A percentile compares a stretch with the other conserved stretches of the same genome.
Conservation (phyloP, 306 rosid genomes). For the Vachellia collinsii region DNA sequence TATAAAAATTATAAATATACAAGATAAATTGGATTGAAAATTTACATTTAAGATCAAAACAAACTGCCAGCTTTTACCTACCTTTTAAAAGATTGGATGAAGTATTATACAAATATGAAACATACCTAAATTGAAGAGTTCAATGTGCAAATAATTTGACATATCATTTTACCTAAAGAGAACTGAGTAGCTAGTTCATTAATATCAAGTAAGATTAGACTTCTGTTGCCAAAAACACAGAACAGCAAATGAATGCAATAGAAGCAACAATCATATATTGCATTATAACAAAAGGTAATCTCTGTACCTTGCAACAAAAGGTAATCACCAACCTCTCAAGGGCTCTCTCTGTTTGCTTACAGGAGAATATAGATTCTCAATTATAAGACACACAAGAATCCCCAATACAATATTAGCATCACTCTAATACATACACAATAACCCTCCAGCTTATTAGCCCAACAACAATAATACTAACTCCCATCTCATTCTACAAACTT, state of each 20-base stretch:
- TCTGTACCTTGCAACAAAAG: background rate
- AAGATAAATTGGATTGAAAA: too few relatives aligned
- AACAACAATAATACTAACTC: background rate
- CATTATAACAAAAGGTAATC: background rate
- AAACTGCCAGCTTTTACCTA: too few relatives aligned
- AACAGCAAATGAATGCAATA: background rate
- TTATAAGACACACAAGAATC: conserved; percentile 44
- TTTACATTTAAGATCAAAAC: too few relatives aligned
- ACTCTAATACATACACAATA: background rate
- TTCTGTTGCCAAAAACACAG: background rate
- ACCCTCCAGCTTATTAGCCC: too few relatives aligned
- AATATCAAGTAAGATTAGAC: background rate
- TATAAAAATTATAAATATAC: too few relatives aligned
- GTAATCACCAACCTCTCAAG: conserved; percentile 12
- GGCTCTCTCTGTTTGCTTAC: conserved; percentile 31
- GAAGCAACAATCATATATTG: background rate
- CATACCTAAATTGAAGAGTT: background rate
- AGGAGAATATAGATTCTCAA: conserved; percentile 61
- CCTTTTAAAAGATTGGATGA: too few relatives aligned
- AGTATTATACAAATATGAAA: background rate
- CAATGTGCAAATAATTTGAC: background rate
- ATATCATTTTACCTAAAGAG: background rate
- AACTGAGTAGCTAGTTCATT: background rate
- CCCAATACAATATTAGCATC: background rate
- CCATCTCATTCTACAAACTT: too few relatives aligned